Percentiles rank a stretch among this genome's conserved stretches.
Evolutionary conservation across 108 stramenopile genomes (phyloP).

Genomic region (Nitzschia sp.): DNA sequence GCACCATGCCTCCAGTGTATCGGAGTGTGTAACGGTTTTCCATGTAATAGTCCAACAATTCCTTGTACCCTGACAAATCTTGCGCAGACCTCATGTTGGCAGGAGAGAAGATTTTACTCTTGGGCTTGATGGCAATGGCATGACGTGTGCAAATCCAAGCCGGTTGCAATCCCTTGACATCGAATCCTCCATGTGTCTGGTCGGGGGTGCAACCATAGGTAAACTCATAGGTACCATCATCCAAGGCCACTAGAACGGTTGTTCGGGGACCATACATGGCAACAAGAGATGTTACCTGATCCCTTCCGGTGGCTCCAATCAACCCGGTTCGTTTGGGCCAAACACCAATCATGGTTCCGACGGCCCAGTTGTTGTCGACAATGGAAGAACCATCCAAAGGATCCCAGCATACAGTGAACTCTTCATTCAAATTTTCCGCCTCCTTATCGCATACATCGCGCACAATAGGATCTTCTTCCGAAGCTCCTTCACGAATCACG

Average conservation of each 20-base stretch:
- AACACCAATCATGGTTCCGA: conserved; percentile 93
- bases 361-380: conserved; percentile 92
- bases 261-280: conserved; percentile 91
- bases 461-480: conserved; percentile 68
- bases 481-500: conserved; percentile 62
- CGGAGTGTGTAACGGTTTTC: conserved; percentile 90
- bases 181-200: background rate
- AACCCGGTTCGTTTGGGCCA: conserved; percentile 86
- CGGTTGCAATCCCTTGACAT: conserved; percentile 14
- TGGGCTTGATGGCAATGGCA: conserved; percentile 51
- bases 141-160: conserved; percentile 69
- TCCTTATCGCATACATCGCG: conserved; percentile 48
- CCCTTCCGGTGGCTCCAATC: conserved; percentile 82
- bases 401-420: conserved; percentile 90
- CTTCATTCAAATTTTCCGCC: conserved; percentile 69
- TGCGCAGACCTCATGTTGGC: conserved; percentile 91
- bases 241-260: conserved; percentile 84
- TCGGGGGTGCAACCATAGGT: conserved; percentile 49
- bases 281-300: conserved; percentile 87
- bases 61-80: conserved; percentile 82
- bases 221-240: conserved; percentile 73
- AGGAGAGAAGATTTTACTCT: conserved; percentile 86
- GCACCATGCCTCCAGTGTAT: conserved; percentile 81
- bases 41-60: conserved; percentile 85
- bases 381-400: conserved; percentile 94